Conservation (phyloP, 2,329 filamentous ascomycete species). For the Diaporthe helianthi region DNA sequence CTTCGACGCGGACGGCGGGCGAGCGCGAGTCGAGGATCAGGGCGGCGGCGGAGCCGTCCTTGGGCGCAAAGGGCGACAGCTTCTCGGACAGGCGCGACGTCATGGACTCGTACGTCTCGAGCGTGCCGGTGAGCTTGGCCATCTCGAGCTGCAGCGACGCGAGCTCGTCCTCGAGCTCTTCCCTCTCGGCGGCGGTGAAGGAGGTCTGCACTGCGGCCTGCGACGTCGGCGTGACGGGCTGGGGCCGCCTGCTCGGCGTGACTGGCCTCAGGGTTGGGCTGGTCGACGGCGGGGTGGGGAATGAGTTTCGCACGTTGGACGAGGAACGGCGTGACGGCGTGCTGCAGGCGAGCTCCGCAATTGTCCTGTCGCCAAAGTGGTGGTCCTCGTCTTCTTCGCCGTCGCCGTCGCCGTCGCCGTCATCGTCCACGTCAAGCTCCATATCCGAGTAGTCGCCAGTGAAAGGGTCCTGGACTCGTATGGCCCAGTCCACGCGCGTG, state of each 20-base stretch:
- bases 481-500: slow-evolving; percentile 55
- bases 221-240: slow-evolving; percentile 39
- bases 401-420: slow-evolving; percentile 47
- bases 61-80: slow-evolving; percentile 44
- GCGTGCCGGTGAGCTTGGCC: slow-evolving; percentile 52
- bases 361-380: slow-evolving; percentile 56
- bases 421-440: slow-evolving; percentile 47
- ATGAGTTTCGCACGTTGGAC: slow-evolving; percentile 49
- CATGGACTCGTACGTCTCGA: slow-evolving; percentile 56
- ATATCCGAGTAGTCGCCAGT: slow-evolving; percentile 51
- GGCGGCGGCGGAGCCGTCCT: slow-evolving; percentile 29
- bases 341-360: slow-evolving; percentile 58
- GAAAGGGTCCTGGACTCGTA: slow-evolving; percentile 57
- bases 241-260: slow-evolving; percentile 48
- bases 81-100: slow-evolving; percentile 47
- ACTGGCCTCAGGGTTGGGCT: slow-evolving; percentile 50
- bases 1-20: slow-evolving; percentile 48
- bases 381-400: slow-evolving; percentile 47
- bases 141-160: slow-evolving; percentile 57
- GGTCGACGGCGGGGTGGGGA: slow-evolving; percentile 63
- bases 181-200: slow-evolving; percentile 52
- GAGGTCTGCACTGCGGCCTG: slow-evolving; percentile 50
- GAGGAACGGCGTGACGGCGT: slow-evolving; percentile 52
- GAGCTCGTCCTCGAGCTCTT: slow-evolving; percentile 54
- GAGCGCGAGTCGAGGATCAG: slow-evolving; percentile 33